phyloP scores from a whole-genome alignment of 2,329 filamentous ascomycete species.

The Fusarium sp. region DNA sequence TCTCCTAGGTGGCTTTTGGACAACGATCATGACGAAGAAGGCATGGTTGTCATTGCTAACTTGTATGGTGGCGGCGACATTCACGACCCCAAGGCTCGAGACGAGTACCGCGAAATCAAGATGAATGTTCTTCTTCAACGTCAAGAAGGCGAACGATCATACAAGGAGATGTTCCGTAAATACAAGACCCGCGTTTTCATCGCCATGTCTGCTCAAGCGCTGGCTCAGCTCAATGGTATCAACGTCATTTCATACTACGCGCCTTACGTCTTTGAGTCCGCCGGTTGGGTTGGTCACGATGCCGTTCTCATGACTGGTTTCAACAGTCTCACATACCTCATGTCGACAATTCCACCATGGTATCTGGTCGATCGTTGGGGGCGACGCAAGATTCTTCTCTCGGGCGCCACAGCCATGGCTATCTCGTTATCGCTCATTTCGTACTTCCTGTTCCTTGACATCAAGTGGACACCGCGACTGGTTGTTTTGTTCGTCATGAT shows the following conservation, averaged over 20 bases:
- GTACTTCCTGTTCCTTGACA: constrained; percentile 94
- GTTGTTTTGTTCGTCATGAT: constrained; percentile 98
- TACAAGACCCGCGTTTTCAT: constrained; percentile 96
- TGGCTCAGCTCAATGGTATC: constrained; percentile 98
- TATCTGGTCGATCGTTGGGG: constrained; percentile 96
- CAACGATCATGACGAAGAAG: constrained; percentile 98
- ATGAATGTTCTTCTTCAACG: constrained; percentile 95
- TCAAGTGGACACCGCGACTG: constrained; percentile 81
- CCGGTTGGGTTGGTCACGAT: constrained; percentile 92
- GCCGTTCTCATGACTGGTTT: constrained; percentile 98
- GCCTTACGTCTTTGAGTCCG: constrained; percentile 94
- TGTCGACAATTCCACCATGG: constrained; percentile 96
- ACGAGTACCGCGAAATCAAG: constrained; percentile 99
- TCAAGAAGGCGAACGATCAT: constrained; percentile 94
- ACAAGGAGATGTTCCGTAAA: constrained; percentile 93
- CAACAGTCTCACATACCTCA: constrained; percentile 90
- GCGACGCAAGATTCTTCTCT: constrained; percentile 88
- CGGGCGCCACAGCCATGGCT: constrained; percentile 90
- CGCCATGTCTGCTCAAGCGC: constrained; percentile 96
- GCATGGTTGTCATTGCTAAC: constrained; percentile 98
- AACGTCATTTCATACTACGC: constrained; percentile 99
- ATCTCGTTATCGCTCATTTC: constrained; percentile 90
- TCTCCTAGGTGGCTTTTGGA: constrained; percentile 88
- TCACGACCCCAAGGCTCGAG: constrained; percentile 90
- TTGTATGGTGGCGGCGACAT: constrained; percentile 97